These are phyloP conservation scores for Colletotrichum filicis DNA, from an alignment of 2,329 filamentous ascomycete species.

Conservation along the genomic window DNA sequence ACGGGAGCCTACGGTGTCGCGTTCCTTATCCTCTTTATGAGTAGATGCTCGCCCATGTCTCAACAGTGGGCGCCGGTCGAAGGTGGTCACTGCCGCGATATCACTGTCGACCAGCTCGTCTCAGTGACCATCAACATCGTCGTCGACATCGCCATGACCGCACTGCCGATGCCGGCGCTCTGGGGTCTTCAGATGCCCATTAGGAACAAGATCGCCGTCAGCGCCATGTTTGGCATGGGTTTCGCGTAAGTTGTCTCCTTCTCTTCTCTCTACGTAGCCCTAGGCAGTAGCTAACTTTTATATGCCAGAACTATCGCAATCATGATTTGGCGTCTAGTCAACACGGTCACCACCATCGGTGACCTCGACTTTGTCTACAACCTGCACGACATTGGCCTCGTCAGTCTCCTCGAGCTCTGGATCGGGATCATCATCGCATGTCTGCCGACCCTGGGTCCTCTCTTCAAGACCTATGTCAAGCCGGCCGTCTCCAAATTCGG, in stretches of 20 bases:
- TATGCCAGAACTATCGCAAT: conserved; percentile 47
- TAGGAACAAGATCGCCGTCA: conserved; percentile 47
- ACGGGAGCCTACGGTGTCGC: conserved; percentile 40
- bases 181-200: conserved; percentile 54
- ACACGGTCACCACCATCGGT: conserved; percentile 39
- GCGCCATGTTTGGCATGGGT: conserved; percentile 46
- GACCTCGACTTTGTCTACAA: conserved; percentile 36
- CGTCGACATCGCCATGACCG: conserved; percentile 48
- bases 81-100: conserved; percentile 50
- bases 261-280: background rate
- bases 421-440: conserved; percentile 54
- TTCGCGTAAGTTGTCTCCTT: conserved; percentile 39
- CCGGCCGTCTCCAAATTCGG: conserved; percentile 35
- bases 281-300: background rate
- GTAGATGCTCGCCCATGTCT: conserved; percentile 44
- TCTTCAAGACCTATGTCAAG: conserved; percentile 39
- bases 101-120: conserved; percentile 37
- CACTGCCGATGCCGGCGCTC: conserved; percentile 53
- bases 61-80: conserved; percentile 45
- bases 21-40: conserved; percentile 45
- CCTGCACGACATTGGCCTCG: conserved; percentile 46
- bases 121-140: conserved; percentile 41
- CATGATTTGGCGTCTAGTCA: conserved; percentile 49
- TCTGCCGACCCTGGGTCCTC: conserved; percentile 52
- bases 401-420: conserved; percentile 49